Conservation (phyloP, 805 yeast species). For the Dipodascopsis uninucleata region DNA sequence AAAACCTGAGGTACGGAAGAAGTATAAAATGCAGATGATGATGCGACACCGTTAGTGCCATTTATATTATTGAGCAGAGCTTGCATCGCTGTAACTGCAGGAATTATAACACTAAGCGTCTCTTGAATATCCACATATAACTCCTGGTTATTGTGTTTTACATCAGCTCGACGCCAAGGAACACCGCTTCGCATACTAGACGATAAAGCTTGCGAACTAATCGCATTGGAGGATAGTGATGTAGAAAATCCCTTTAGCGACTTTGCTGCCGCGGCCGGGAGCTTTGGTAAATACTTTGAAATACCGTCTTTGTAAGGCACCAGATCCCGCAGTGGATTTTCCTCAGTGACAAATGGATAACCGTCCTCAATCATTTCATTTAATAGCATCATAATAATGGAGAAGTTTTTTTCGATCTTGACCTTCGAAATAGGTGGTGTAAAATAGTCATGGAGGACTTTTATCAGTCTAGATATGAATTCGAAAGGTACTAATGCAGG, state of each 20-base stretch:
- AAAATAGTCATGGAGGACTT: conserved; percentile 56
- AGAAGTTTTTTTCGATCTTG: conserved; percentile 59
- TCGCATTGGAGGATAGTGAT: conserved; percentile 4
- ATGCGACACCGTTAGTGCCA: conserved; percentile 2
- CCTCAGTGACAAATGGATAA: conserved; percentile 66
- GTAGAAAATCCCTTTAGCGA: conserved; percentile 26
- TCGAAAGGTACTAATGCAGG: conserved; percentile 57
- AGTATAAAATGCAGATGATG: conserved; percentile 33
- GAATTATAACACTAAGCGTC: conserved; percentile 33
- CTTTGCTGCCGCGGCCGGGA: conserved; percentile 31
- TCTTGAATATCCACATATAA: conserved; percentile 81
- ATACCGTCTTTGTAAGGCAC: conserved; percentile 63
- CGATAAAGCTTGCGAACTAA: conserved; percentile 6
- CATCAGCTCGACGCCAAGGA: conserved; percentile 79
- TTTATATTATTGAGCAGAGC: conserved; percentile 8
- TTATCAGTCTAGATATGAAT: conserved; percentile 50
- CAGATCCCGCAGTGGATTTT: conserved; percentile 62
- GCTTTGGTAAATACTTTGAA: conserved; percentile 47
- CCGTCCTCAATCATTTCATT: conserved; percentile 79
- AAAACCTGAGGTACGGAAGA: conserved; percentile 20
- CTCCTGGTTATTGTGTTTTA: conserved; percentile 76
- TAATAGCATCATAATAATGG: conserved; percentile 64
- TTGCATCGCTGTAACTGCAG: conserved; percentile 23
- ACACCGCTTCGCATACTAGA: conserved; percentile 34
- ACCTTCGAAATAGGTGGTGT: conserved; percentile 40